phyloP scores from a whole-genome alignment of 1,284 basidiomycete species.

The Lentinula novae-zelandiae region DNA sequence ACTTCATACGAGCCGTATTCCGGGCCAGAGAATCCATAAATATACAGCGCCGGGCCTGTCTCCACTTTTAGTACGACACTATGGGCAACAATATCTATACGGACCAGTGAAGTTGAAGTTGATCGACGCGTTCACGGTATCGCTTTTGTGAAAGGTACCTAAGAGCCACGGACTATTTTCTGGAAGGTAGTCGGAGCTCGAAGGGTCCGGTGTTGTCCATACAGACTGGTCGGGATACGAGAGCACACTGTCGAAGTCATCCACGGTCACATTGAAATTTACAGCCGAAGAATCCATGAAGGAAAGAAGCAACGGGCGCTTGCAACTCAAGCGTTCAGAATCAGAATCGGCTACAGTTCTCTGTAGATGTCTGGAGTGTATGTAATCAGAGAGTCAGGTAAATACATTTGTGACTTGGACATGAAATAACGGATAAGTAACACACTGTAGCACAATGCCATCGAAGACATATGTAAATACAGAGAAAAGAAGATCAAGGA shows the following conservation, averaged over 20 bases:
- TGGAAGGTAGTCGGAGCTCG: slow-evolving; percentile 29
- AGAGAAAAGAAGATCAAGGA: no score
- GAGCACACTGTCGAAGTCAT: slow-evolving; percentile 39
- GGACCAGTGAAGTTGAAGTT: slow-evolving; percentile 37
- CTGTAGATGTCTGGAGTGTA: no score
- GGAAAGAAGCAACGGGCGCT: no score
- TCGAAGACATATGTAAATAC: no score
- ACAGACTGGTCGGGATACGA: slow-evolving; percentile 31
- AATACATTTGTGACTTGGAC: no score
- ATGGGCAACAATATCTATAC: slow-evolving; percentile 9
- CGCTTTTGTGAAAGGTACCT: slow-evolving; percentile 38
- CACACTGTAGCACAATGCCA: no score
- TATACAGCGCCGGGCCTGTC: slow-evolving; percentile 34
- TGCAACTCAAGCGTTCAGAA: no score
- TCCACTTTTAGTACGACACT: neutral
- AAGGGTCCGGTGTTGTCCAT: slow-evolving; percentile 41
- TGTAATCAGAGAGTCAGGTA: no score
- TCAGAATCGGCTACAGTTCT: no score
- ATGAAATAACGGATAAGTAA: no score
- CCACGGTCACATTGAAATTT: slow-evolving; percentile 37
- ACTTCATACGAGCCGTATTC: slow-evolving; percentile 36
- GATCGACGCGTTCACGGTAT: slow-evolving; percentile 27
- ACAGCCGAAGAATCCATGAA: slow-evolving; percentile 37
- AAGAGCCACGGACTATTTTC: slow-evolving; percentile 31
- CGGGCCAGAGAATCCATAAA: slow-evolving; percentile 36